Conservation (phyloP, 1,284 basidiomycete genomes). For the Leccinum pseudoinsigne region DNA sequence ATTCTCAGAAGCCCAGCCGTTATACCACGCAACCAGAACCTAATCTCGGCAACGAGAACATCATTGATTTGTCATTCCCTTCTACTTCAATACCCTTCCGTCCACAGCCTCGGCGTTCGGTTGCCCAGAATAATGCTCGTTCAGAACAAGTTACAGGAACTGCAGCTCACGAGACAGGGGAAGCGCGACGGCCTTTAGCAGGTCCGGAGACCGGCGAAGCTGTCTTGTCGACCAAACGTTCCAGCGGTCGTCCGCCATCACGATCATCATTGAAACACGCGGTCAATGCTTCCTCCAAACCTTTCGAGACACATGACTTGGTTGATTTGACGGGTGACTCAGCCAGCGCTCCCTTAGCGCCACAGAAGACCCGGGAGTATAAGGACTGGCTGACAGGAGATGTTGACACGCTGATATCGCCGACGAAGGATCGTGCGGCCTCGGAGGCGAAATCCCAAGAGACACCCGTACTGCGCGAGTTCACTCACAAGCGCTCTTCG, state of each 20-base stretch:
- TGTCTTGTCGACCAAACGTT: constrained; percentile 22
- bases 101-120: constrained; percentile 17
- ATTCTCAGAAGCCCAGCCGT: constrained; percentile 23
- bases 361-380: constrained; percentile 29
- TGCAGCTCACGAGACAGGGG: constrained; percentile 47
- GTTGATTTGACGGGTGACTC: constrained; percentile 21
- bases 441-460: constrained; percentile 21
- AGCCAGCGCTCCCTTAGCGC: constrained; percentile 5
- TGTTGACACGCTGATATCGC: constrained; percentile 37
- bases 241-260: constrained; percentile 25
- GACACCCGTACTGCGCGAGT: constrained; percentile 57
- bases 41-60: constrained; percentile 12
- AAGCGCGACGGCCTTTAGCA: constrained; percentile 12
- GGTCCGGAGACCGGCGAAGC: constrained; percentile 16
- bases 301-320: constrained; percentile 19
- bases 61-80: constrained; percentile 26
- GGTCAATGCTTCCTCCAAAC: constrained; percentile 18
- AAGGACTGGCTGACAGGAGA: constrained; percentile 76
- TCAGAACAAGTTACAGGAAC: constrained; percentile 59
- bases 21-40: constrained; percentile 21
- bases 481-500: constrained; percentile 70
- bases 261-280: constrained; percentile 28
- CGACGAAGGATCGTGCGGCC: constrained; percentile 22
- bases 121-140: constrained; percentile 26
- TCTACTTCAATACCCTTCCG: constrained; percentile 21